Percentiles rank a stretch among this genome's conserved stretches.
These are phyloP conservation scores for Angomonas desouzai DNA, from an alignment of 208 protist genomes.

Conservation along the genomic window DNA sequence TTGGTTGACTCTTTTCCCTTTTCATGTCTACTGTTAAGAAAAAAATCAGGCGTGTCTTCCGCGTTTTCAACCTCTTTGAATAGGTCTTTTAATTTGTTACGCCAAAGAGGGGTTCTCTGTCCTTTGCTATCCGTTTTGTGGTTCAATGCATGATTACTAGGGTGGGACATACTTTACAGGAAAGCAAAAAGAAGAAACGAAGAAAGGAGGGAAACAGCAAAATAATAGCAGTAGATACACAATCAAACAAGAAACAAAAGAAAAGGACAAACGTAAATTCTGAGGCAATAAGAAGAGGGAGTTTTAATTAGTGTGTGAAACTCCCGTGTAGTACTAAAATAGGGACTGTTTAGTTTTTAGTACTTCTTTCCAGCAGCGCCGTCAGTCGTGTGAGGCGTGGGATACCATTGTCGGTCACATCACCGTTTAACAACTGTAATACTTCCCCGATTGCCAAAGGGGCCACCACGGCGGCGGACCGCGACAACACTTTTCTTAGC, in stretches of 20 bases:
- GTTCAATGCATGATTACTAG: neutral
- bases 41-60: neutral
- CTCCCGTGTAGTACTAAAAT: too few species aligned
- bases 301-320: too few species aligned
- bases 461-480: neutral
- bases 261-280: too few species aligned
- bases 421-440: neutral
- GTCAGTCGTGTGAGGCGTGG: too few species aligned
- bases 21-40: neutral
- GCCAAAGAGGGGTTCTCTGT: neutral
- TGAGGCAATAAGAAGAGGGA: too few species aligned
- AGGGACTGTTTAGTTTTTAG: too few species aligned
- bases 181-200: conserved; percentile 2
- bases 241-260: too few species aligned
- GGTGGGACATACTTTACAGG: neutral
- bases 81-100: neutral
- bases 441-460: neutral
- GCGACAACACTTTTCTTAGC: neutral
- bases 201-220: neutral
- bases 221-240: too few species aligned
- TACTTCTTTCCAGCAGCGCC: too few species aligned
- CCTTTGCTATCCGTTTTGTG: neutral
- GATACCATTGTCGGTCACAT: too few species aligned
- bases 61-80: neutral
- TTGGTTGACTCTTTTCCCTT: neutral